Base-by-base conservation (phyloP, 208 protist species). In the Acanthamoeba healyi region DNA sequence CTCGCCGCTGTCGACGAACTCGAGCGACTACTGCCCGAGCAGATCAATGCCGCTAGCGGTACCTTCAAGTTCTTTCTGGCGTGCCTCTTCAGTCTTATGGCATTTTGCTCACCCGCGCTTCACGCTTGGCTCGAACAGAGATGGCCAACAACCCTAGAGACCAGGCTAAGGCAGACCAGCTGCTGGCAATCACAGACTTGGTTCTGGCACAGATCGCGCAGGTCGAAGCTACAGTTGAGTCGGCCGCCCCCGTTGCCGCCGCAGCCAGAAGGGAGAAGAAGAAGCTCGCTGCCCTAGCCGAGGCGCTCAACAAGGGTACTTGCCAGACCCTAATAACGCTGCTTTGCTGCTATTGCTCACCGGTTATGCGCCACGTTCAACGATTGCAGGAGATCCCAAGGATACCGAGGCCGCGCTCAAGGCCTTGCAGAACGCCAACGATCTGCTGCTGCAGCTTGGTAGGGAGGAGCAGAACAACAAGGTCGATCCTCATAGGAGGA, bases 1-100 rank as follows among this genome's bases (percentile, higher is more conserved):
- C 58, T 92, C 7, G 17, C 32, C 32, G 86, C 86, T 12, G 56
- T 92, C 22, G 86, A 63, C 17, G 86, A 92, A 29, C 86, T 92
- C 36, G 86, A 92, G 7, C 32, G 86, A 12, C 86, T 92, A 19
- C 86, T 92, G n/a, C 86, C 86, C 24, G 86, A 92, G 44, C 86
- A 92, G 56, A 15, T 92, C 36, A 92, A 29, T 36, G 44, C 56
- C 32, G 86, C 86, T 26, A 46, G 26, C 34, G 86, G 54, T 92
- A 72, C 40, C 5, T 9, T 72, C 22, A 26, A 0, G 29, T 49
- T 26, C 40, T 36, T 32, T 34, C 24, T 9, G 6, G 12, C 65
- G 42, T 87, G 34, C 42, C 0, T 46, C 70, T 24, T 81, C 38
- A 24, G 38, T 12, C 19, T 36, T 49, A 34, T 61, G 7, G 2